phyloP scores from a whole-genome alignment of 148 eudicot genomes.

The Suaeda aralocaspica region DNA sequence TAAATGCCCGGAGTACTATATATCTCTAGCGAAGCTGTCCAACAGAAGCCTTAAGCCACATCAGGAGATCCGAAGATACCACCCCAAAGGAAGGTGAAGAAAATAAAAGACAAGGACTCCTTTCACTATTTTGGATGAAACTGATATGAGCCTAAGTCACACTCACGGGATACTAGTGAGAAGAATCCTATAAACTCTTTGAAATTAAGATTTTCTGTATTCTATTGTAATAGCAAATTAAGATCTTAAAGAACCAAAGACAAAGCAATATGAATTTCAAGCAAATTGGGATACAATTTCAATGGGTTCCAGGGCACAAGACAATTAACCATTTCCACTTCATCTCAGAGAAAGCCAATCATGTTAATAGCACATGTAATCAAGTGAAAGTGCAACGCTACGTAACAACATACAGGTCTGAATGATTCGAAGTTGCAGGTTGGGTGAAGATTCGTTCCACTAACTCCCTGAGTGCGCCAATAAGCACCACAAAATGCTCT shows the following conservation, averaged over 20 bases:
- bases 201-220: neutral
- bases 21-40: too few relatives aligned
- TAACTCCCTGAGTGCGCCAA: conserved; percentile 61
- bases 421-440: conserved; percentile 62
- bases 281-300: neutral
- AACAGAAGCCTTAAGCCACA: too few relatives aligned
- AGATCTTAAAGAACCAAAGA: neutral
- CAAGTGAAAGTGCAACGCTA: conserved; percentile 8
- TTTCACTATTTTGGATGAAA: too few relatives aligned
- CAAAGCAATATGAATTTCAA: neutral
- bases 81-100: too few relatives aligned
- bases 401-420: conserved; percentile 52
- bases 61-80: too few relatives aligned
- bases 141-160: neutral
- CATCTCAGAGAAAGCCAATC: neutral
- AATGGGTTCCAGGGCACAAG: neutral
- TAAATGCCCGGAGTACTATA: too few relatives aligned
- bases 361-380: neutral
- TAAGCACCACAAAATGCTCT: conserved; percentile 91
- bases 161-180: neutral
- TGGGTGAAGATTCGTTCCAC: conserved; percentile 39
- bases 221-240: neutral
- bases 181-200: neutral
- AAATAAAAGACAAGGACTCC: too few relatives aligned
- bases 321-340: neutral